Percentiles rank a stretch among this genome's conserved stretches.
phyloP scores from a whole-genome alignment of 2,329 filamentous ascomycete species.

The Curvularia eragrostidis region DNA sequence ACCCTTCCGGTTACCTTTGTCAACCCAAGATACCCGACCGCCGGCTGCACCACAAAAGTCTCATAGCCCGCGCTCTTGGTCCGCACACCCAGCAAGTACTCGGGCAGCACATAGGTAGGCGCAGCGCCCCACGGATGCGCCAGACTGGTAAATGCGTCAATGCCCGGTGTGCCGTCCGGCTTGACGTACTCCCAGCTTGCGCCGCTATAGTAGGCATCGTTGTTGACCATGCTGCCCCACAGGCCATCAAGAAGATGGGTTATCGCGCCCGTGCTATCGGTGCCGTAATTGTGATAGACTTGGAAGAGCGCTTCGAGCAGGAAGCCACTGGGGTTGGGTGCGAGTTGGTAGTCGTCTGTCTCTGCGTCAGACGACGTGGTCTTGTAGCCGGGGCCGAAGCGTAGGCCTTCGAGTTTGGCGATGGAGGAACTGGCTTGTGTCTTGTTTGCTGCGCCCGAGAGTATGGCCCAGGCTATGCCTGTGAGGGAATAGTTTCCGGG shows the following conservation, averaged over 20 bases:
- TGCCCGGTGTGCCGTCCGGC: slow-evolving; percentile 49
- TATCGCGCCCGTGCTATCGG: slow-evolving; percentile 15
- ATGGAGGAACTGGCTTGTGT: slow-evolving; percentile 41
- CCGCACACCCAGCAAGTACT: slow-evolving; percentile 26
- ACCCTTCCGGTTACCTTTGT: background rate
- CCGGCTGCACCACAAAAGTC: slow-evolving; percentile 8
- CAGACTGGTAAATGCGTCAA: slow-evolving; percentile 54
- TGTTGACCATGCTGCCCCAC: slow-evolving; percentile 54
- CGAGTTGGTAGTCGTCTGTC: slow-evolving; percentile 25
- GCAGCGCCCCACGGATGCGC: slow-evolving; percentile 56
- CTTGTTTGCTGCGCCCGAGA: slow-evolving; percentile 44
- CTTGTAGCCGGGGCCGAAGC: slow-evolving; percentile 6
- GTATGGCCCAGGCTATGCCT: slow-evolving; percentile 45
- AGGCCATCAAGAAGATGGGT: slow-evolving; percentile 47
- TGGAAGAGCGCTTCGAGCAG: slow-evolving; percentile 49
- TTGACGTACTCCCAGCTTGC: slow-evolving; percentile 57
- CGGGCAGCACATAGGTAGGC: slow-evolving; percentile 53
- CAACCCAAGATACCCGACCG: background rate
- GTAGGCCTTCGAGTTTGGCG: slow-evolving; percentile 29
- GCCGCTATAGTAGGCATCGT: slow-evolving; percentile 48
- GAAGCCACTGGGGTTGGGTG: slow-evolving; percentile 57
- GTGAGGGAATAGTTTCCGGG: slow-evolving; percentile 44
- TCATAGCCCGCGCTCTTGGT: slow-evolving; percentile 19
- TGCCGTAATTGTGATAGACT: slow-evolving; percentile 25
- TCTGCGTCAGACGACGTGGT: slow-evolving; percentile 13